These are phyloP conservation scores for Aspergillus asperescens DNA, from an alignment of 495 filamentous ascomycete species.

Conservation along the genomic window DNA sequence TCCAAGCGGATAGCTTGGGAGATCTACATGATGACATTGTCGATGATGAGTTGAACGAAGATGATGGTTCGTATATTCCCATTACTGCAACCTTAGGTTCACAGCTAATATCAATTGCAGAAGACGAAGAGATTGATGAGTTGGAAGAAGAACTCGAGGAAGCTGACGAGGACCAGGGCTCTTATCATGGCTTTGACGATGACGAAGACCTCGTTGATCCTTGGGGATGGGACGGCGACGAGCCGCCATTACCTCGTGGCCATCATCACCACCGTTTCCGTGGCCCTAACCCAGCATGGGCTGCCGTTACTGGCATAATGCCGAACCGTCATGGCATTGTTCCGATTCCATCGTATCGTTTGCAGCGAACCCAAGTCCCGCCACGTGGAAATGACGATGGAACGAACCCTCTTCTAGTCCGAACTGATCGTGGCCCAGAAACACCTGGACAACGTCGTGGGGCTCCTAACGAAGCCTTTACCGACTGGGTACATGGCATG, in stretches of 20 bases:
- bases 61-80: conserved; percentile 55
- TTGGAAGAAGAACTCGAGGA: conserved; percentile 48
- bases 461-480: conserved; percentile 32
- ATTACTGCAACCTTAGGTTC: background rate
- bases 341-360: conserved; percentile 48
- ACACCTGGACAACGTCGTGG: conserved; percentile 29
- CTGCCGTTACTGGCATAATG: conserved; percentile 43
- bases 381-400: conserved; percentile 65
- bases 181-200: conserved; percentile 44
- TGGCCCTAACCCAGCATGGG: conserved; percentile 37
- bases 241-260: conserved; percentile 37
- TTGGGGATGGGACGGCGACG: conserved; percentile 54
- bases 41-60: conserved; percentile 66
- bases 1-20: conserved; percentile 34
- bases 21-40: conserved; percentile 49
- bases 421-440: conserved; percentile 37
- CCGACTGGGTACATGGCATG: conserved; percentile 54
- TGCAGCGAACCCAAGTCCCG: conserved; percentile 46
- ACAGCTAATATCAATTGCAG: conserved; percentile 20
- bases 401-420: conserved; percentile 66
- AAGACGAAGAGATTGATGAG: conserved; percentile 52
- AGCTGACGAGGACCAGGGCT: conserved; percentile 43
- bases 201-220: conserved; percentile 51
- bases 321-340: conserved; percentile 39
- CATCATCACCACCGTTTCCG: conserved; percentile 48